Evolutionary conservation across 2,329 filamentous ascomycete genomes (phyloP), one percentile per base, ranked within the genome.

Genomic region (Ceratocystis harringtonii): DNA sequence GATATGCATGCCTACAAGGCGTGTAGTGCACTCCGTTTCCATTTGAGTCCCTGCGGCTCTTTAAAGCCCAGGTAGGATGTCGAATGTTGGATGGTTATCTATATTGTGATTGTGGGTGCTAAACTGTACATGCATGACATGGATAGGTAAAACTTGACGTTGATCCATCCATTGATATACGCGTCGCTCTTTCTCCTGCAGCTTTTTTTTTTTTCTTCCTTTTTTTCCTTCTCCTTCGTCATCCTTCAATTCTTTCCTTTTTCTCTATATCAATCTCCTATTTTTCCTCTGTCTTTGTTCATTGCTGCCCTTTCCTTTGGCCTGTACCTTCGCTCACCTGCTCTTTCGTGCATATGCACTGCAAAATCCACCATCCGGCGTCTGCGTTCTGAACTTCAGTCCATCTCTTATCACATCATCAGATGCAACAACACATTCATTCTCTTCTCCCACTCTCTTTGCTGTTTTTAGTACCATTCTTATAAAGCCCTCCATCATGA

Each of bases 271-370:
- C 8, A 50, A 50, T 25, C 1, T 19, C 45, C 45, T 5, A 50
- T 12, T 72, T 75, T 80, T 28, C 83, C 82, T 70, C 83, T 77
- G 69, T 76, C 81, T 44, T 75, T 83, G 30, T 79, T 76, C 2
- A 78, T 15, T 15, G 36, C 12, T 41, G 12, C 12, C 12, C 36
- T 10, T 41, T 12, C 36, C 12, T 41, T 41, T 41, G 36, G 36
- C 36, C 3, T 41, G 36, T 41, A 15, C 36, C 36, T 15, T 41
- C 10, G 36, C 12, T 12, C 36, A 41, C 36, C 36, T 12, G 36
- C 36, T 41, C 36, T 52, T 25, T 25, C 1, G 22, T 12, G 7
- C 48, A 52, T 5, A 5, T 52, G 10, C 36, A 12, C 12, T 41
- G 36, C 48, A 28, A 15, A 25, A 25, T 12, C 19, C 8, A 22